Evolutionary conservation across 495 filamentous ascomycete genomes (phyloP), one percentile per base, ranked within the genome.

Genomic region (Penicillium canescens): DNA sequence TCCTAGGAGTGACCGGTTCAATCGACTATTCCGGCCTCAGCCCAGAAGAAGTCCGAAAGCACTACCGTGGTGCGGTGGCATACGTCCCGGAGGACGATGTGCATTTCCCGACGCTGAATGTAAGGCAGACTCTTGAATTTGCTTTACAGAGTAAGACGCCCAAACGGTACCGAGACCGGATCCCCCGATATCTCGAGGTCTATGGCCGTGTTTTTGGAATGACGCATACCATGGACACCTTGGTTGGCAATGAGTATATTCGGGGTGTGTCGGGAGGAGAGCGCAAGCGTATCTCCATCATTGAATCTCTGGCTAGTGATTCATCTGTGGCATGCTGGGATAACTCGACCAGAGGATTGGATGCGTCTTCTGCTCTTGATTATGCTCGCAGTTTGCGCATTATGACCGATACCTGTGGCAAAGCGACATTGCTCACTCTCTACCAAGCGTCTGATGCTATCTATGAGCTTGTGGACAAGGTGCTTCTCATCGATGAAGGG

Each of bases 251-350:
- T 56, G 81, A 83, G 12, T 90, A 86, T 59, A 79, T 92, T 42
- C 86, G 91, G n/a, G 91, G 91, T 57, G 81, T 95, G n/a, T 90
- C 86, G 2, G 91, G 91, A 38, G 91, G 91, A 13, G 91, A 96
- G 67, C 77, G 89, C 20, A 94, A 93, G 67, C 85, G 81, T 2
- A 69, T 77, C 7, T 74, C 68, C 2, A 75, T 78, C 37, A 70
- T 70, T 12, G 72, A 84, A 55, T 78, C 78, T 14, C 80, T 93
- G 64, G 78, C 88, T 14, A 88, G 86, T 2, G 86, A 88, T 50
- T 87, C 86, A n/a, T 84, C 82, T 24, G 78, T 96, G 9, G 78
- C 81, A 37, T 89, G 83, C 14, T 94, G 90, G 88, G 91, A 95
- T 66, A 94, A 96, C 67, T 85, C 82, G 14, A 92, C 90, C 3